Conservation (phyloP, 192 early-diverging fungal species). For the Podila horticola region DNA sequence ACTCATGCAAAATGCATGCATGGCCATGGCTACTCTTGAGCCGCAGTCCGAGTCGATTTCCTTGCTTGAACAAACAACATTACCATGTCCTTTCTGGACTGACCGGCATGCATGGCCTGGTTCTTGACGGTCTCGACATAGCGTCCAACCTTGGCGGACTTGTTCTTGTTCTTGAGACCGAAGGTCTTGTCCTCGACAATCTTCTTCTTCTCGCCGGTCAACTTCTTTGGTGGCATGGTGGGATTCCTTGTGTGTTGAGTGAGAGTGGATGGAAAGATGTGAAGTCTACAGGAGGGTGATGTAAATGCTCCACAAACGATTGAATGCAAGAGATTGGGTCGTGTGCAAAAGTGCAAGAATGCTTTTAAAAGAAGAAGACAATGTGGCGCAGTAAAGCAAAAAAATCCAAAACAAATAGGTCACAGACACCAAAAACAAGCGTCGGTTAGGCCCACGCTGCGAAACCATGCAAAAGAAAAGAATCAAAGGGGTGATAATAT, state of each 20-base stretch:
- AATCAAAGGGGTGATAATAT: too few relatives aligned
- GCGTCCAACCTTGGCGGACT: constrained; percentile 88
- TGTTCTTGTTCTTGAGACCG: constrained; percentile 99
- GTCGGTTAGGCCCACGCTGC: too few relatives aligned
- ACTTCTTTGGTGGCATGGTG: constrained; percentile 85
- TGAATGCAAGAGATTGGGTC: background rate
- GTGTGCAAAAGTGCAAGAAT: background rate
- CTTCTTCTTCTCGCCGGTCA: constrained; percentile 80
- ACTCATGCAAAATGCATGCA: background rate
- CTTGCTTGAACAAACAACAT: constrained; percentile 3
- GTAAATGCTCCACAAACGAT: background rate
- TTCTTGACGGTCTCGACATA: constrained; percentile 93
- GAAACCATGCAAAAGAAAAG: too few relatives aligned
- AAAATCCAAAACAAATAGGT: background rate
- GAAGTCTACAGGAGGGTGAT: background rate
- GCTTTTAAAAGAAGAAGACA: background rate
- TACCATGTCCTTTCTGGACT: constrained; percentile 62
- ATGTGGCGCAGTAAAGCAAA: background rate
- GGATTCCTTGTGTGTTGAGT: background rate
- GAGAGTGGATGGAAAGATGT: background rate
- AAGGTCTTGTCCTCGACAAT: constrained; percentile 96
- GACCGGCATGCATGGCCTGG: constrained; percentile 75
- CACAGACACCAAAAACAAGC: too few relatives aligned
- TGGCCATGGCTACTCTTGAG: background rate
- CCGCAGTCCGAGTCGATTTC: background rate